Base-by-base conservation (phyloP, 305 asterid species). In the Stenogyne calaminthoides region DNA sequence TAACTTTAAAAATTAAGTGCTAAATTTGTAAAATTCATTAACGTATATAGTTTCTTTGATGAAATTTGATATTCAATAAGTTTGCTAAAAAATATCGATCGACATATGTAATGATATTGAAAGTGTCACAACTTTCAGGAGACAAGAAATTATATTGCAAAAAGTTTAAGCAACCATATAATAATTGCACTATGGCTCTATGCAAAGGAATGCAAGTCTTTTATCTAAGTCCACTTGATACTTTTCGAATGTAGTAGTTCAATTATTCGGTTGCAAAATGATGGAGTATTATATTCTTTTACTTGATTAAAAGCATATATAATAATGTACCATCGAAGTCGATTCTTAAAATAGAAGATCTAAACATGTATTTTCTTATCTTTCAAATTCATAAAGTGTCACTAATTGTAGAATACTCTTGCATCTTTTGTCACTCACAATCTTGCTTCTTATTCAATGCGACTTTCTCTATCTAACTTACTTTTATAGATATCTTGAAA, bases 151-250 rank as follows among this genome's bases (percentile, higher is more conserved):
- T 18, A 18, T 19, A 9, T 54, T 19, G 60, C n/a, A 0, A 19
- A 18, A 55, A 55, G 60, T 25, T 57, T 25, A 57, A 57, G 63
- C 63, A 57, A 57, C 36, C 63, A 57, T 20, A 25, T 20, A 57
- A 57, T 57, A 57, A 57, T 20, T 55, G 32, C 60, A 3, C 2
- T 55, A 55, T 8, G 60, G 32, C 60, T 0, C 2, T 55, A 55
- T 3, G 60, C 60, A 8, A n/a, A n/a, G n/a, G n/a, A n/a, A n/a
- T n/a, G 63, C 37, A 57, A 11, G 32, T 19, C 6, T 55, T n/a
- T 15, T 52, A 51, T 18, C 57, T 6, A 12, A 44, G 51, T n/a
- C 9, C 58, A 7, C 12, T 52, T 55, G 60, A 55, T 20, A 55
- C 32, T 55, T 55, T 55, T 20, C 20, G 22, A 49, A 49, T 15